Percentiles rank a stretch among this genome's conserved stretches.
Conservation (phyloP, 2,329 filamentous ascomycete genomes). For the Simplicillium sp. region DNA sequence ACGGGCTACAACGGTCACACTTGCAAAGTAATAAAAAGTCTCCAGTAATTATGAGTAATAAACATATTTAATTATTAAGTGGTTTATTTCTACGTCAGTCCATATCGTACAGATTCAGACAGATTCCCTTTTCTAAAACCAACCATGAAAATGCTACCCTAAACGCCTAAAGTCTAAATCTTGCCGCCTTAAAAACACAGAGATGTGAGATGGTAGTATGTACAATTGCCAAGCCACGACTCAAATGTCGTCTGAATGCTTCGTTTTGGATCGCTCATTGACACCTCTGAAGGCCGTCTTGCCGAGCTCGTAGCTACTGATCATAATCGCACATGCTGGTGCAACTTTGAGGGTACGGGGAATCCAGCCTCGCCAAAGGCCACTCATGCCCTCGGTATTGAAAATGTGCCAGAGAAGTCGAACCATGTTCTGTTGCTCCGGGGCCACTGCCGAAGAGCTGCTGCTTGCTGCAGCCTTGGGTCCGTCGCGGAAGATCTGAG, state of each 20-base stretch:
- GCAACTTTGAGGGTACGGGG: slow-evolving; percentile 90
- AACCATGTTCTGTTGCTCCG: slow-evolving; percentile 71
- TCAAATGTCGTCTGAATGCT: too few species aligned
- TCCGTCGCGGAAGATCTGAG: slow-evolving; percentile 67
- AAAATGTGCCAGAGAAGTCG: slow-evolving; percentile 88
- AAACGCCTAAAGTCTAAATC: too few species aligned
- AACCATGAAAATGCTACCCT: too few species aligned
- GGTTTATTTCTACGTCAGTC: not conserved
- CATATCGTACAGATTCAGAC: too few species aligned
- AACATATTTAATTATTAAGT: not conserved
- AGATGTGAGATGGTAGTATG: not conserved
- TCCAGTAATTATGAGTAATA: too few species aligned
- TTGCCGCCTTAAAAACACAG: not conserved
- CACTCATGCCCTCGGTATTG: slow-evolving; percentile 67
- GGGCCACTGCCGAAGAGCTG: slow-evolving; percentile 30
- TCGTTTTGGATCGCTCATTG: slow-evolving; percentile 41
- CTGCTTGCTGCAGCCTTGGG: slow-evolving; percentile 22
- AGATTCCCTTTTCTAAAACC: too few species aligned
- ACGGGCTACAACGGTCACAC: too few species aligned
- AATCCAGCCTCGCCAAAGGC: slow-evolving; percentile 86
- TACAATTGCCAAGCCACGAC: too few species aligned
- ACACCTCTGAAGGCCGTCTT: slow-evolving; percentile 76
- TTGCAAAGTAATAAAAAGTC: too few species aligned
- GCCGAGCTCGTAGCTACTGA: slow-evolving; percentile 92
- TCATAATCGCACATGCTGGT: slow-evolving; percentile 97